Evolutionary conservation across 2,329 filamentous ascomycete genomes (phyloP).

Genomic region (Peltaster fructicola): DNA sequence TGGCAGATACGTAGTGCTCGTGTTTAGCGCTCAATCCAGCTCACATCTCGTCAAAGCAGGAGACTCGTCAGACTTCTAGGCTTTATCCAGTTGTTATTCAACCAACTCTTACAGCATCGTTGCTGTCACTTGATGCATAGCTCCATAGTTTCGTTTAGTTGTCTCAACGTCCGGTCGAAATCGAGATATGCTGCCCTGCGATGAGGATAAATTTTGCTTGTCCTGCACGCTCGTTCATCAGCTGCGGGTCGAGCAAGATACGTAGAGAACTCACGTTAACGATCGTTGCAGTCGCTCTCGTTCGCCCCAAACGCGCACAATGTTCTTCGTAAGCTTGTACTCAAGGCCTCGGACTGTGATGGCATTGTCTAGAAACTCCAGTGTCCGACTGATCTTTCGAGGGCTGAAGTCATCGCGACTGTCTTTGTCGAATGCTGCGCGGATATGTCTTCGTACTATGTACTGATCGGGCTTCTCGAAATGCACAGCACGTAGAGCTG

Average conservation of each 20-base stretch:
- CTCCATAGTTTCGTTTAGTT: conserved; percentile 58
- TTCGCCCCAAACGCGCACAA: conserved; percentile 35
- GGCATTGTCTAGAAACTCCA: conserved; percentile 53
- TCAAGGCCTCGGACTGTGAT: conserved; percentile 47
- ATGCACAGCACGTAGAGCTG: conserved; percentile 50
- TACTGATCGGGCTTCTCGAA: conserved; percentile 52
- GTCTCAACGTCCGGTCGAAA: conserved; percentile 51
- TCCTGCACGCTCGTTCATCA: too few species aligned
- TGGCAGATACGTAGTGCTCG: too few species aligned
- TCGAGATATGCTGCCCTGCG: conserved; percentile 34
- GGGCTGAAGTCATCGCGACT: conserved; percentile 28
- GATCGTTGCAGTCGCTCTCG: conserved; percentile 19
- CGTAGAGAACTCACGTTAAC: too few species aligned
- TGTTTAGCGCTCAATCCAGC: too few species aligned
- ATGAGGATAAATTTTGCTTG: too few species aligned
- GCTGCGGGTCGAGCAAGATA: too few species aligned
- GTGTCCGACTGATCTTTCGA: conserved; percentile 42
- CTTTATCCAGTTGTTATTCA: too few species aligned
- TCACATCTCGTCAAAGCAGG: too few species aligned
- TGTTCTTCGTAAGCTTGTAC: conserved; percentile 53
- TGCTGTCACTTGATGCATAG: conserved; percentile 39
- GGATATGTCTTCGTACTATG: conserved; percentile 35
- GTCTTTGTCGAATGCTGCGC: conserved; percentile 38
- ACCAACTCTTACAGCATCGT: too few species aligned
- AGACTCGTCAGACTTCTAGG: too few species aligned